A percentile compares a stretch with the other conserved stretches of the same genome.
Evolutionary conservation across 2,329 filamentous ascomycete species (phyloP).

Genomic region (Aureobasidium lini): DNA sequence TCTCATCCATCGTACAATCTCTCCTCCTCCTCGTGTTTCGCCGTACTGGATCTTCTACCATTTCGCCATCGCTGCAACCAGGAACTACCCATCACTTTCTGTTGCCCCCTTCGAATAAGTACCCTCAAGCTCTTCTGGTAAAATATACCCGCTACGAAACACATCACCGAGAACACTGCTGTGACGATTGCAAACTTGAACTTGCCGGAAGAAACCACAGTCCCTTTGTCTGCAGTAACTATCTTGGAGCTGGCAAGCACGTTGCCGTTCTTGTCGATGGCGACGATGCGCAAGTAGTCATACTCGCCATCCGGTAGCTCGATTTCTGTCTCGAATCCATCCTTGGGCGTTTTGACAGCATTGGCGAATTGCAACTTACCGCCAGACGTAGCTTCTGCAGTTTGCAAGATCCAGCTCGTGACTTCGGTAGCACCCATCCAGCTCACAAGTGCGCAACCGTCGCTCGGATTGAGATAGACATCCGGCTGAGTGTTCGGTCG

Average conservation of each 20-base stretch:
- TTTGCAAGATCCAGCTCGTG: slow-evolving; percentile 14
- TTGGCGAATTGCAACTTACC: background rate
- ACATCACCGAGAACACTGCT: background rate
- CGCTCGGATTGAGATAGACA: slow-evolving; percentile 29
- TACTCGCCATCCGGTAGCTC: slow-evolving; percentile 6
- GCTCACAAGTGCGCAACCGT: slow-evolving; percentile 21
- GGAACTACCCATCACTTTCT: background rate
- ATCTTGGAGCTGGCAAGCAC: slow-evolving; percentile 12
- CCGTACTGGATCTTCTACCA: background rate
- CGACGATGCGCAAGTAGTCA: slow-evolving; percentile 16
- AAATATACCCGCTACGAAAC: background rate
- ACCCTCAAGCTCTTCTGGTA: background rate
- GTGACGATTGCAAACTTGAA: background rate
- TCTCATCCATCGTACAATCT: background rate
- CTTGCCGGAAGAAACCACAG: background rate
- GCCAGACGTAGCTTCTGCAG: background rate
- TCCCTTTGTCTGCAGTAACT: background rate
- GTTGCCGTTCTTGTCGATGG: slow-evolving; percentile 19
- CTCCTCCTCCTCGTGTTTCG: background rate
- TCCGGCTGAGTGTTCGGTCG: slow-evolving; percentile 5
- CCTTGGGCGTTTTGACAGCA: slow-evolving; percentile 20
- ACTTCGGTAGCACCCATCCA: slow-evolving; percentile 19
- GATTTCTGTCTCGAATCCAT: slow-evolving; percentile 18
- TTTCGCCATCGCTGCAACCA: background rate
- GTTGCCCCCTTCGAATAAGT: background rate